Percentiles rank a stretch among this genome's conserved stretches.
Evolutionary conservation across 345 rosid species (phyloP).

Genomic region (Luvunga scandens): DNA sequence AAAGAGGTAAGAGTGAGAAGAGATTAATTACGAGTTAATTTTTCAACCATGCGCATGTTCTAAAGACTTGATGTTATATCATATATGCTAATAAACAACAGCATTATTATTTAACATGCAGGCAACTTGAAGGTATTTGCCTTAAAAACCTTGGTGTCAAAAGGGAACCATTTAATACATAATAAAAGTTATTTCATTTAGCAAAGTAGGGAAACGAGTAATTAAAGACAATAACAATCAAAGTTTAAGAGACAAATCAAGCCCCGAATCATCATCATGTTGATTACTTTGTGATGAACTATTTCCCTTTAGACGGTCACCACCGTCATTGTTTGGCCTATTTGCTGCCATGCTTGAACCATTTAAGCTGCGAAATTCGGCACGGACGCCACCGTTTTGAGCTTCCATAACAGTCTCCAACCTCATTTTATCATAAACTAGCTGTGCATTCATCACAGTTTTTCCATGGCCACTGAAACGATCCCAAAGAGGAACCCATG

Average conservation of each 20-base stretch:
- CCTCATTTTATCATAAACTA: constrained; percentile 1
- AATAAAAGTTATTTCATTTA: neutral
- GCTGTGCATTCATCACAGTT: constrained; percentile 4
- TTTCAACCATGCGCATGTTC: too few relatives aligned
- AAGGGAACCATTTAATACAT: neutral
- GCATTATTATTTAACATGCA: too few relatives aligned
- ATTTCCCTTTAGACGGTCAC: neutral
- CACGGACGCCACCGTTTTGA: neutral
- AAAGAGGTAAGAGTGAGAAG: too few relatives aligned
- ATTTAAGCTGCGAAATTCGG: neutral
- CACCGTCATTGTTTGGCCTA: neutral
- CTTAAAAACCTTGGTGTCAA: too few relatives aligned
- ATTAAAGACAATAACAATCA: neutral
- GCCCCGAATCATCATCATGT: constrained; percentile 13
- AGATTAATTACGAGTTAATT: too few relatives aligned
- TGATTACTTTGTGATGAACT: neutral
- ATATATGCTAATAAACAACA: too few relatives aligned
- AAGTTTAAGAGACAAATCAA: constrained; percentile 32
- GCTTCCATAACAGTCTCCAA: constrained; percentile 8
- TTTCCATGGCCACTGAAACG: constrained; percentile 13
- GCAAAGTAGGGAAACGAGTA: neutral
- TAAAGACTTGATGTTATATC: too few relatives aligned
- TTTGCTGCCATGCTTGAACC: neutral
- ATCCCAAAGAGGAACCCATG: constrained; percentile 17
- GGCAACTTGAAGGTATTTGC: too few relatives aligned